These are phyloP conservation scores for Adansonia grandidieri DNA, from an alignment of 441 rosid species.

Conservation along the genomic window DNA sequence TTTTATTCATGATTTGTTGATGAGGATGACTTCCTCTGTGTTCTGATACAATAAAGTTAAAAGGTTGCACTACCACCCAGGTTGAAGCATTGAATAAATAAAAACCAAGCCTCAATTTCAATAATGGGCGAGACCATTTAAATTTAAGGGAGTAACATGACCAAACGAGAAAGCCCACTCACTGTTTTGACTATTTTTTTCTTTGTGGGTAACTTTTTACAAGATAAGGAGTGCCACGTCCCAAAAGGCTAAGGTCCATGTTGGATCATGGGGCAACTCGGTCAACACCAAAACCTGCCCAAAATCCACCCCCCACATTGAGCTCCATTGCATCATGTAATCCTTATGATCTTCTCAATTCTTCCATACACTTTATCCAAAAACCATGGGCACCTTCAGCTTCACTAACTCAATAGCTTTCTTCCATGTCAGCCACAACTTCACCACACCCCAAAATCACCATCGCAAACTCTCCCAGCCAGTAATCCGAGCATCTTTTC, in stretches of 20 bases:
- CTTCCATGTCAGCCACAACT: slow-evolving; percentile 24
- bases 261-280: not conserved
- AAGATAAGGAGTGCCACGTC: slow-evolving; percentile 29
- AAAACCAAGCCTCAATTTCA: not conserved
- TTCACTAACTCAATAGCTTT: slow-evolving; percentile 34
- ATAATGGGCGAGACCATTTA: not conserved
- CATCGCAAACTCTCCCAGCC: slow-evolving; percentile 27
- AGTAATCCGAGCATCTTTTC: slow-evolving; percentile 27
- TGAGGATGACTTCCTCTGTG: slow-evolving; percentile 71
- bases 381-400: slow-evolving; percentile 35
- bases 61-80: too few relatives aligned
- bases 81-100: not conserved
- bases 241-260: slow-evolving; percentile 30
- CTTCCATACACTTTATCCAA: slow-evolving; percentile 30
- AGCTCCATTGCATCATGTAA: not conserved
- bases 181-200: not conserved
- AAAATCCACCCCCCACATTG: not conserved
- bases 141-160: not conserved
- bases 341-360: not conserved
- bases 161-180: not conserved
- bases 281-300: not conserved
- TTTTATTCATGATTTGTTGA: slow-evolving; percentile 65
- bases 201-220: not conserved
- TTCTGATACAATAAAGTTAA: too few relatives aligned
- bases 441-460: slow-evolving; percentile 4